These are phyloP conservation scores for Ramichloridium luteum DNA, from an alignment of 2,329 filamentous ascomycete species.

Conservation along the genomic window DNA sequence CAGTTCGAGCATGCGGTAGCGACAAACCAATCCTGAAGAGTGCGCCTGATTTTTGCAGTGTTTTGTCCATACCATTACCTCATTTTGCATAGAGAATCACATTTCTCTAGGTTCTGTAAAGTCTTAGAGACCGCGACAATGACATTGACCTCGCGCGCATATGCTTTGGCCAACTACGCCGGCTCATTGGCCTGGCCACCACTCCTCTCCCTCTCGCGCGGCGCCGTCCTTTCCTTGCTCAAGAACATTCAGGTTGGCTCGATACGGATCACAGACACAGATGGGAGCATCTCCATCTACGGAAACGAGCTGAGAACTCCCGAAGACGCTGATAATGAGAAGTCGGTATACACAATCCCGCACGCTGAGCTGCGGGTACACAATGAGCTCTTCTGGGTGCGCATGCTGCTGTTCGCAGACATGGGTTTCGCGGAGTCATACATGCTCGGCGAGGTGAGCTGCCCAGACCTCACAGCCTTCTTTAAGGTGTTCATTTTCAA, in stretches of 20 bases:
- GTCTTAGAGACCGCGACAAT: conserved; percentile 4
- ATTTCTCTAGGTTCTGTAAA: too few relatives aligned
- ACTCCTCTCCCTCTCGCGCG: conserved; percentile 34
- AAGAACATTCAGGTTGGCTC: conserved; percentile 35
- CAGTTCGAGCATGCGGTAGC: too few relatives aligned
- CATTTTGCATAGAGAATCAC: too few relatives aligned
- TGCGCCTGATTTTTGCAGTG: too few relatives aligned
- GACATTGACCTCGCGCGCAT: conserved; percentile 26
- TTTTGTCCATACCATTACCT: too few relatives aligned
- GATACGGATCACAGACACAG: conserved; percentile 33
- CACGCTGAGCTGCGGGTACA: conserved; percentile 47
- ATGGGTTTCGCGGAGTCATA: conserved; percentile 66
- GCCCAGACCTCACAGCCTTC: conserved; percentile 53
- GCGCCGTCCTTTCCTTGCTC: conserved; percentile 34
- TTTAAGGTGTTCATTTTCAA: conserved; percentile 66
- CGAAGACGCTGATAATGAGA: conserved; percentile 27
- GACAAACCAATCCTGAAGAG: too few relatives aligned
- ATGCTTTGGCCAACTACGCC: conserved; percentile 30
- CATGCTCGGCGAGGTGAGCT: conserved; percentile 60
- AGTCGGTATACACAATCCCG: conserved; percentile 28
- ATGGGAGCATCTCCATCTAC: conserved; percentile 31
- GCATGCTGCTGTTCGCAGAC: conserved; percentile 56
- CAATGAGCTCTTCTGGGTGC: conserved; percentile 58
- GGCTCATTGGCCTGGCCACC: conserved; percentile 37
- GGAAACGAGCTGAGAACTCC: conserved; percentile 26